Evolutionary conservation across 129 eudicot species (phyloP).

Genomic region (Daucus carota): DH1_v3.0 NC_030384.2:7225001-7225500

Average conservation of each 20-base stretch:
- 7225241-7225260: neutral
- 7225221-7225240: slow-evolving; percentile 54
- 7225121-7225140: slow-evolving; percentile 35
- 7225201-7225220: slow-evolving; percentile 63
- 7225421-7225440: too few species aligned
- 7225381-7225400: neutral
- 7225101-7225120: slow-evolving; percentile 18
- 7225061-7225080: neutral
- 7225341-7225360: neutral
- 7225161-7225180: slow-evolving; percentile 29
- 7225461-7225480: too few species aligned
- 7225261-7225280: slow-evolving; percentile 17
- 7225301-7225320: slow-evolving; percentile 53
- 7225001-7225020: too few species aligned
- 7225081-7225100: slow-evolving; percentile 16
- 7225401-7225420: neutral
- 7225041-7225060: neutral
- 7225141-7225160: slow-evolving; percentile 20
- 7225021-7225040: neutral
- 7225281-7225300: slow-evolving; percentile 43
- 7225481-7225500: too few species aligned
- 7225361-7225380: neutral
- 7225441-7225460: too few species aligned
- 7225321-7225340: slow-evolving; percentile 48
- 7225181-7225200: slow-evolving; percentile 48